Percentiles rank a stretch among this genome's conserved stretches.
These are phyloP conservation scores for Suillus subluteus DNA, from an alignment of 768 basidiomycete species.

Conservation along the genomic window DNA sequence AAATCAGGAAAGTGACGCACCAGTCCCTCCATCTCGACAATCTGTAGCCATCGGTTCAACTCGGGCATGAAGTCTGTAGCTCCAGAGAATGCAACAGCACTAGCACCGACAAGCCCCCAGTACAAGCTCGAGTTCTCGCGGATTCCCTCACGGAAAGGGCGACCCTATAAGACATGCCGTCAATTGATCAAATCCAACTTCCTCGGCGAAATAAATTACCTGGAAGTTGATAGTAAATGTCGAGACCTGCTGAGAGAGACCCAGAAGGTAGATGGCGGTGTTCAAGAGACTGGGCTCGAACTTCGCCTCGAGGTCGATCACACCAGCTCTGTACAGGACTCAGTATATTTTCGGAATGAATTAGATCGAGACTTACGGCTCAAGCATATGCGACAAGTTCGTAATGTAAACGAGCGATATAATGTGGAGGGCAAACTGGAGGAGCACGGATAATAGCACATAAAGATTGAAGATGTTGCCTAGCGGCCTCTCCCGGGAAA, in stretches of 20 bases:
- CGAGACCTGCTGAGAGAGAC: slow-evolving; percentile 96
- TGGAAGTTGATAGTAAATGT: slow-evolving; percentile 99
- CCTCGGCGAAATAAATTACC: slow-evolving; percentile 36
- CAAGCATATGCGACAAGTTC: slow-evolving; percentile 72
- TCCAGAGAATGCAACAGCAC: slow-evolving; percentile 89
- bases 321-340: slow-evolving; percentile 53
- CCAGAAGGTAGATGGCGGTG: slow-evolving; percentile 94
- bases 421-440: slow-evolving; percentile 96
- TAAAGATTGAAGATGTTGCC: slow-evolving; percentile 92
- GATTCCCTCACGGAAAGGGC: slow-evolving; percentile 98
- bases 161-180: slow-evolving; percentile 54
- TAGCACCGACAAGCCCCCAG: slow-evolving; percentile 90
- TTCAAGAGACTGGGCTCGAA: slow-evolving; percentile 95
- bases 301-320: slow-evolving; percentile 93
- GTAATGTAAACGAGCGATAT: slow-evolving; percentile 92
- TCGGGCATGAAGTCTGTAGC: slow-evolving; percentile 96
- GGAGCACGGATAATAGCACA: slow-evolving; percentile 86
- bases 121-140: slow-evolving; percentile 93
- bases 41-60: slow-evolving; percentile 94
- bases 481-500: slow-evolving; percentile 67
- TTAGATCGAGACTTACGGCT: slow-evolving; percentile 60
- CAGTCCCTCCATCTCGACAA: slow-evolving; percentile 81
- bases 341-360: slow-evolving; percentile 6
- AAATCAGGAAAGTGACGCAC: slow-evolving; percentile 51
- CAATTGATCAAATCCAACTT: not conserved